Evolutionary conservation across 2,329 filamentous ascomycete species (phyloP).

Genomic region (Aureobasidium lini): DNA sequence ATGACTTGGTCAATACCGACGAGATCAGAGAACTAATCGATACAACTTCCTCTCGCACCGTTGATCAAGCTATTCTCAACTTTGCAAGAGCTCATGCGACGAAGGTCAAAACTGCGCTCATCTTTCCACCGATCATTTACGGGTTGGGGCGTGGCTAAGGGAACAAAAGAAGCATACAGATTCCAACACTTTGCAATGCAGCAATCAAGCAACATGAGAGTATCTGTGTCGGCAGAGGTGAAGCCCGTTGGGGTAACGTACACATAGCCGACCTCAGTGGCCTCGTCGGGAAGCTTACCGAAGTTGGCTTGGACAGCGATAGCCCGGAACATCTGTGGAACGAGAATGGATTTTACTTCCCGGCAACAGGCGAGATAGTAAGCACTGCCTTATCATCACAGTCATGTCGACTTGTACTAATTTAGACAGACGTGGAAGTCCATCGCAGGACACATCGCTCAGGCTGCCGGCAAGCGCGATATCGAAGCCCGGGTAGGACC

Average conservation of each 20-base stretch:
- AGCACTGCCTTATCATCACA: no score
- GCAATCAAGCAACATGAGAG: conserved; percentile 46
- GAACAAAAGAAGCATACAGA: conserved; percentile 49
- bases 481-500: not conserved
- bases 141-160: conserved; percentile 44
- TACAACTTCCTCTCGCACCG: conserved; percentile 53
- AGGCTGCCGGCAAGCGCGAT: not conserved
- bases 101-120: conserved; percentile 51
- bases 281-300: conserved; percentile 46
- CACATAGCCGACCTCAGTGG: conserved; percentile 54
- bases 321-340: not conserved
- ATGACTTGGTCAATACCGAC: conserved; percentile 52
- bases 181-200: conserved; percentile 45
- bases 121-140: conserved; percentile 61
- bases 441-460: not conserved
- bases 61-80: conserved; percentile 59
- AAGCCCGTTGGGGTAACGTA: conserved; percentile 50
- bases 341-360: not conserved
- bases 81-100: conserved; percentile 36
- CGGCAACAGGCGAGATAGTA: not conserved
- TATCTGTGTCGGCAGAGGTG: conserved; percentile 50
- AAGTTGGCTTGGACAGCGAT: not conserved
- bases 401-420: no score
- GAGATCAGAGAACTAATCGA: conserved; percentile 48
- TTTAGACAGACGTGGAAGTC: not conserved